Base-by-base conservation (phyloP, 108 stramenopile species). In the Skeletonema grethae region DNA sequence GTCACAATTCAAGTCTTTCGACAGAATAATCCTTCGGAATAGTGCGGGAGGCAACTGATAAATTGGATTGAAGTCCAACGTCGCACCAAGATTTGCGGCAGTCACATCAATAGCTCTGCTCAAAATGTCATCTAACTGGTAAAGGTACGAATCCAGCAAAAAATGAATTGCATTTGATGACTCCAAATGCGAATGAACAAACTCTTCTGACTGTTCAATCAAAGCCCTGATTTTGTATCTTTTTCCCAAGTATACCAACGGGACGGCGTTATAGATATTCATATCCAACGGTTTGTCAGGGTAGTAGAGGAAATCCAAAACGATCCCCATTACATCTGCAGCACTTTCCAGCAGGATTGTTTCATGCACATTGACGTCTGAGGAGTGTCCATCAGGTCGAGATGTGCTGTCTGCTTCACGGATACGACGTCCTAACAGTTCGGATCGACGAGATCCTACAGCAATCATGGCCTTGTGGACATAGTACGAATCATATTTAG, bases 391-490 rank as follows among this genome's bases (percentile, higher is more conserved):
- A 63, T 72, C 70, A 28, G 70, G 77, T n/a, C 53, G 56, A 20
- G 65, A 13, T 7, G 63, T 61, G 36, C 66, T 68, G 9, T 73
- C 79, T 0, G 79, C 72, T 25, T 80, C 79, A 55, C 79, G 72
- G 29, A 80, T 80, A 53, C 67, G 72, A 39, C 79, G 72, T 16
- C 79, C 71, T 18, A 80, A 43, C 38, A 68, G 55, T 28, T 80
- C 79, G 10, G 72, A 74, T 38, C 79, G 67, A 65, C 68, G 73
- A 15, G 39, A 45, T 31, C 79, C 79, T 22, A 80, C 79, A 2
- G 79, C 79, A 15, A 80, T 67, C 79, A 80, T 80, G 32, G 72
- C 79, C 58, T 80, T 80, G 58, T 80, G 79, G 41, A 80, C 79
- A 38, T 74, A 60, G 66, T 80, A 80, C 2, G 73, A 45, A 64